Evolutionary conservation across 2,329 filamentous ascomycete genomes (phyloP), one percentile per base, ranked within the genome.

Genomic region (Fusarium sp.): DNA sequence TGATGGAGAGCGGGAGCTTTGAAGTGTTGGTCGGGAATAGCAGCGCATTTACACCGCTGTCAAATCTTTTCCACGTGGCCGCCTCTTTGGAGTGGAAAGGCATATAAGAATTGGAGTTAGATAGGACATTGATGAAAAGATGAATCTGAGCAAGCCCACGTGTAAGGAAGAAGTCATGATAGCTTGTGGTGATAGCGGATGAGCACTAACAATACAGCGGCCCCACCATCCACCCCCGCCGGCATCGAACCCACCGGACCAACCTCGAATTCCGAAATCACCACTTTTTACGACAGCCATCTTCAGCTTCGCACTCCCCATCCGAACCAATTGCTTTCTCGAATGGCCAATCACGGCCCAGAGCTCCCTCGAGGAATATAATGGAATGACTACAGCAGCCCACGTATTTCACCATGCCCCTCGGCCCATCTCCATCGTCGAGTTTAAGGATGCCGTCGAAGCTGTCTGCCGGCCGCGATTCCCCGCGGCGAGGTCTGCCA

Each of bases 1-100:
- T 89, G 20, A 88, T 88, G 2, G 92, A 94, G 83, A 87, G 87
- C 78, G 93, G 92, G 33, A 84, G 84, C 57, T 94, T 94, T 79
- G 87, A 88, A 65, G 86, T 94, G 18, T 81, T 91, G 64, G 88
- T 94, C 3, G 88, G 86, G 13, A 84, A 88, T 59, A 92, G 89
- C 68, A 93, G 88, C 73, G 29, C 29, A 22, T 24, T 56, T 56
- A 22, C 52, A 4, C 52, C 31, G 52, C 20, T 56, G 52, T 56
- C 29, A 35, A 22, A 14, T 22, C 11, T 10, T 20, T 56, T 56
- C 2, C 29, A 35, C 10, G 52, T 56, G 9, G n/a, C 8, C 16
- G 22, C 52, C 8, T 56, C 52, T 20, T 8, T 56, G 8, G 13
- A 56, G 29, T 56, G 52, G 52, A 33, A 18, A 14, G 52, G 29